Base-by-base conservation (phyloP, 2,329 filamentous ascomycete species). In the Fusarium continuum region DNA sequence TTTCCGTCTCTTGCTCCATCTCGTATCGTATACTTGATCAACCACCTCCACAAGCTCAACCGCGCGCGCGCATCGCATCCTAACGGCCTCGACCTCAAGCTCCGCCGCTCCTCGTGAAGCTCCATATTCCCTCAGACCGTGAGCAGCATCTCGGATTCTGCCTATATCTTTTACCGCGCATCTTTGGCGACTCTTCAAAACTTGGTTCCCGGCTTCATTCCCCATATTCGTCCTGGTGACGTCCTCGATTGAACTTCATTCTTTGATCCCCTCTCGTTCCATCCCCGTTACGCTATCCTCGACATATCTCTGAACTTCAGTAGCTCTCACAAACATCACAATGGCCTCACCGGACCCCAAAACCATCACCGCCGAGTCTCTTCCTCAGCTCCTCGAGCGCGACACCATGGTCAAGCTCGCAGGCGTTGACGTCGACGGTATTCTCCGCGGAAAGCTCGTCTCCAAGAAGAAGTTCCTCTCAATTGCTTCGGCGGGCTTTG, bases 401-500 rank as follows among this genome's bases (percentile, higher is more conserved):
- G 93, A 97, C 76, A 83, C 79, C 45, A 88, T 90, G 72, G 91
- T 97, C 78, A 97, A 97, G 77, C 85, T 97, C 34, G 93, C 91
- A 9, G 93, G 93, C 34, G 79, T 95, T 61, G 93, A 97, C 74
- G 90, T 93, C 55, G 93, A 97, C 74, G 93, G 93, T 65, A 87
- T 92, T 46, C 82, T 97, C 51, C 91, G 93, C 52, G 93, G 93
- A 69, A 97, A 97, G 80, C 84, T 97, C 61, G 88, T 97, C 78
- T 92, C 92, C 70, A 96, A 96, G 83, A 90, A 89, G 74, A 97
- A 97, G 80, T 97, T 97, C 77, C 81, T 97, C 31, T 92, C 91
- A 25, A 85, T 97, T 48, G 89, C 89, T n/a, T 78, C 85, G 35
- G 84, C 87, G 38, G 93, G 93, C 46, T 97, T 97, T 70, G 93